phyloP scores from a whole-genome alignment of 805 yeast genomes.

The Candida tibetensis region DNA sequence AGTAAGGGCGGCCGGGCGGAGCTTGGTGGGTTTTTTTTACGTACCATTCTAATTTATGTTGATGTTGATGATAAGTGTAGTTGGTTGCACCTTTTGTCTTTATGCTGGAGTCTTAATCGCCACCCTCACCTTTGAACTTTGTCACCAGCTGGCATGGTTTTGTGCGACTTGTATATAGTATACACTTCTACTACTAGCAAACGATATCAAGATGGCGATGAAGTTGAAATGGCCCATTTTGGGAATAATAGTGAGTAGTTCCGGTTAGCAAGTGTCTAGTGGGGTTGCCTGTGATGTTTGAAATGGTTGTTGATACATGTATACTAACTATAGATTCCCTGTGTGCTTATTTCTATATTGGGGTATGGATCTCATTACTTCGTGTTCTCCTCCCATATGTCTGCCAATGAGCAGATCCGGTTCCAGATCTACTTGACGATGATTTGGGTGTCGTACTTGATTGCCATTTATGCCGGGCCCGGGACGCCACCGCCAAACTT shows the following conservation, averaged over 20 bases:
- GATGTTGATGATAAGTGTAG: too few species aligned
- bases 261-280: background rate
- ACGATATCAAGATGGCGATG: constrained; percentile 13
- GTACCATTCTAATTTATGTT: constrained; percentile 8
- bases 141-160: constrained; percentile 4
- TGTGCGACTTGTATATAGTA: constrained; percentile 2
- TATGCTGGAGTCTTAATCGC: too few species aligned
- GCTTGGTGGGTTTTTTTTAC: too few species aligned
- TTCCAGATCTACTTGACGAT: constrained; percentile 48
- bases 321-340: constrained; percentile 54
- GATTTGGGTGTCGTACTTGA: constrained; percentile 70
- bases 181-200: too few species aligned
- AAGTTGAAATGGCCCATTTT: constrained; percentile 17
- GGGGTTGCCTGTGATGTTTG: too few species aligned
- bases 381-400: constrained; percentile 47
- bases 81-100: background rate
- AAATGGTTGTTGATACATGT: too few species aligned
- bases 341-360: constrained; percentile 49
- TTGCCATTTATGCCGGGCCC: constrained; percentile 66
- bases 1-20: constrained; percentile 4
- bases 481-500: constrained; percentile 62
- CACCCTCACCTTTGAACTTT: too few species aligned
- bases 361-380: constrained; percentile 64
- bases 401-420: constrained; percentile 38
- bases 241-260: constrained; percentile 17